Conservation (phyloP, 768 basidiomycete genomes). For the Pleurotus sapidus region DNA sequence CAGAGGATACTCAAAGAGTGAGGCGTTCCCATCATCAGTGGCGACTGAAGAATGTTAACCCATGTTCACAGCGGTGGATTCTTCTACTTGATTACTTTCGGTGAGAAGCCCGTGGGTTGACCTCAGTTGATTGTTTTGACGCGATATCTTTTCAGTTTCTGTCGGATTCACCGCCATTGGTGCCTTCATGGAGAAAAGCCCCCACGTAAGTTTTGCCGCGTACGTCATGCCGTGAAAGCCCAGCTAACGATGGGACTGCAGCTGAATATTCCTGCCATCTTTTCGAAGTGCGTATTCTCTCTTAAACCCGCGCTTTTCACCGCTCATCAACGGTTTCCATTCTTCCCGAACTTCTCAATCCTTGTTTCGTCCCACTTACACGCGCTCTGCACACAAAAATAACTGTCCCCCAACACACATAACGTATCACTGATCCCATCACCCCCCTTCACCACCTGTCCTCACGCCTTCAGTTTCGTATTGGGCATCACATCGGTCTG, state of each 20-base stretch:
- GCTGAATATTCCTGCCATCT: conserved; percentile 36
- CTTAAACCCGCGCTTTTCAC: background rate
- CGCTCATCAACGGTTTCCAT: background rate
- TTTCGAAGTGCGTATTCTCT: conserved; percentile 25
- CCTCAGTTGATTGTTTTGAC: background rate
- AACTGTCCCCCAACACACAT: no score
- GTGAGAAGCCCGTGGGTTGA: conserved; percentile 15
- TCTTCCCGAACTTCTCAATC: background rate
- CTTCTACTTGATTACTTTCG: conserved; percentile 38
- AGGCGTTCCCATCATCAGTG: conserved; percentile 8
- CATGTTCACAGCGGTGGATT: conserved; percentile 30
- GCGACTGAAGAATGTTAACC: background rate
- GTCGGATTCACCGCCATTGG: conserved; percentile 29
- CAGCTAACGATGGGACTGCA: conserved; percentile 9
- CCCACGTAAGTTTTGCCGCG: conserved; percentile 18
- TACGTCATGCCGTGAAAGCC: background rate
- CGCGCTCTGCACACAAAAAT: background rate
- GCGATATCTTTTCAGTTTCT: conserved; percentile 20
- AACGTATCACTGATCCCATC: background rate
- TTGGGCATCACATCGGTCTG: conserved; percentile 24
- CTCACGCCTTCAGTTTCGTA: conserved; percentile 12
- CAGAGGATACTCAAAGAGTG: conserved; percentile 39
- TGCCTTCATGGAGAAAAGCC: conserved; percentile 26
- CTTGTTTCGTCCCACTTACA: background rate
- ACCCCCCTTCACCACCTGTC: background rate